Percentiles rank a stretch among this genome's conserved stretches.
These are phyloP conservation scores for Brassica cretica DNA, from an alignment of 345 rosid species.

Conservation along the genomic window DNA sequence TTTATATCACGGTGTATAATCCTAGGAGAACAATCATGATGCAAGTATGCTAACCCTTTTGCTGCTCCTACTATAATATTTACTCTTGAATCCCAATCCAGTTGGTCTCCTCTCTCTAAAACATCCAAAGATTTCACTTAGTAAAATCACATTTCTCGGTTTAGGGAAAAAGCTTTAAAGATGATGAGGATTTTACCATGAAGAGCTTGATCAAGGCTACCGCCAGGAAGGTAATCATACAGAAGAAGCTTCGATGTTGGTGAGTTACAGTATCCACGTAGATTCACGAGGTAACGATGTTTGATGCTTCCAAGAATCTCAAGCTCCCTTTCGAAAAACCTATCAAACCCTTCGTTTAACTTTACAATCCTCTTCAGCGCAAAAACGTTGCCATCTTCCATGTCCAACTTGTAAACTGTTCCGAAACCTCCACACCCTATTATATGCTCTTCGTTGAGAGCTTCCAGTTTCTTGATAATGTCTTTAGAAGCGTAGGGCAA, in stretches of 20 bases:
- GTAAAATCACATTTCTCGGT: neutral
- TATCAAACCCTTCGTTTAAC: conserved; percentile 89
- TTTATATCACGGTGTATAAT: conserved; percentile 99
- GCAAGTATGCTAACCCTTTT: conserved; percentile 93
- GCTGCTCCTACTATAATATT: conserved; percentile 96
- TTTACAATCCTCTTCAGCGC: conserved; percentile 87
- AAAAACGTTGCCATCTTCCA: conserved; percentile 95
- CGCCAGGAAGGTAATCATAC: conserved; percentile 92
- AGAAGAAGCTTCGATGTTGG: conserved; percentile 84
- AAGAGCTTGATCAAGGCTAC: conserved; percentile 90
- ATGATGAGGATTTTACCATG: conserved; percentile 56
- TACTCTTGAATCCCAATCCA: conserved; percentile 94
- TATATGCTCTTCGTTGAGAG: conserved; percentile 77
- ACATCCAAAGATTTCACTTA: conserved; percentile 25
- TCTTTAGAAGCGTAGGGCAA: conserved; percentile 66
- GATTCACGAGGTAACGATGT: conserved; percentile 89
- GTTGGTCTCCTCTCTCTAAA: conserved; percentile 82
- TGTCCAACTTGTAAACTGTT: conserved; percentile 86
- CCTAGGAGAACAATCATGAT: conserved; percentile 99
- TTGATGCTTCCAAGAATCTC: conserved; percentile 98
- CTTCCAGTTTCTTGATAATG: conserved; percentile 42
- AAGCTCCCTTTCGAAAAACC: conserved; percentile 96
- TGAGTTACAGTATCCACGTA: conserved; percentile 96
- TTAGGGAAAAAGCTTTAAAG: neutral
- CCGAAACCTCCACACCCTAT: conserved; percentile 97